These are phyloP conservation scores for Rhododendron ferrugineum DNA, from an alignment of 148 eudicot species.

Conservation along the genomic window DNA sequence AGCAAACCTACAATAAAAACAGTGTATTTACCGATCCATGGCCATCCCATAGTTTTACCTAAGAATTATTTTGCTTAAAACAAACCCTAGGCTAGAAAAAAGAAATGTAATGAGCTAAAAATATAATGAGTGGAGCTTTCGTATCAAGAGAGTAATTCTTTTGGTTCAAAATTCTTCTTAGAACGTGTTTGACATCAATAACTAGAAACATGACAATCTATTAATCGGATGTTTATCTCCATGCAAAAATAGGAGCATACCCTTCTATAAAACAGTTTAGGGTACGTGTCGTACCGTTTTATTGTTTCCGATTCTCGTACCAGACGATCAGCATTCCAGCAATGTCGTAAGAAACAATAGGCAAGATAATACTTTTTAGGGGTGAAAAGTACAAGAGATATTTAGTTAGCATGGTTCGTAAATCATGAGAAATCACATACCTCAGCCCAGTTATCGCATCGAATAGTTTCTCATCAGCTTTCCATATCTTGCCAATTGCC, in stretches of 20 bases:
- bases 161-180: not conserved
- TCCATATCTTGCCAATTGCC: conserved; percentile 89
- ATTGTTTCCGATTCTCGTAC: not conserved
- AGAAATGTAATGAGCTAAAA: not conserved
- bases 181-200: not conserved
- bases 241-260: not conserved
- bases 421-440: conserved; percentile 25
- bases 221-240: not conserved
- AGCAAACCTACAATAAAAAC: too few species aligned
- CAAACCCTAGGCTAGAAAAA: not conserved
- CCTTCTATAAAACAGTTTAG: not conserved
- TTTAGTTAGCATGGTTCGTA: not conserved
- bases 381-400: not conserved
- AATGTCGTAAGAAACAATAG: not conserved
- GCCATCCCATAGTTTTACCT: not conserved
- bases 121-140: not conserved
- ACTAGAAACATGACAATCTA: not conserved
- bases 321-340: not conserved
- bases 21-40: not conserved
- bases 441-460: conserved; percentile 90
- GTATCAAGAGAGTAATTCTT: not conserved
- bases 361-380: not conserved
- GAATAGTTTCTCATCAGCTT: conserved; percentile 76
- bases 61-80: not conserved
- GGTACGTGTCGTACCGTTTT: not conserved